Base-by-base conservation (phyloP, 768 basidiomycete species). In the Leccinum uliginosum region DNA sequence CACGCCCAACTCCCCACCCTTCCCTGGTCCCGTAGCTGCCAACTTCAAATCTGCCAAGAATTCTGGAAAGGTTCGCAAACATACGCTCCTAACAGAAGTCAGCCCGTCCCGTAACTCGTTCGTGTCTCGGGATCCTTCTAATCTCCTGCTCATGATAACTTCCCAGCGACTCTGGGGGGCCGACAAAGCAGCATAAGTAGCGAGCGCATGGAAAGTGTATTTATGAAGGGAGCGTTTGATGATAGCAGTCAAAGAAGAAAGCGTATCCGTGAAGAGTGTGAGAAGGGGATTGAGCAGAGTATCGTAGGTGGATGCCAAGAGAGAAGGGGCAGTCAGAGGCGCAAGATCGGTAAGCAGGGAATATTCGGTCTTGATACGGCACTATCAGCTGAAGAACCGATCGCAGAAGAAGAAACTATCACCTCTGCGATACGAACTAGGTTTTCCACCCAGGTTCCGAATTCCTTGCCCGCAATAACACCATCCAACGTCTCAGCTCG, bases 61-160 rank as follows among this genome's bases (percentile, higher is more conserved):
- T 64, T 93, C 91, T 0, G 91, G 91, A 68, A 93, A 93, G 51
- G 87, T 91, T 46, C 91, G 77, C 57, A 93, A 70, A 64, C 89
- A 91, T 1, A 91, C 76, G 1, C 79, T 82, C 14, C 87, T 76
- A 10, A 93, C 73, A 6, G 80, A 73, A 51, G 83, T 81, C 7
- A 89, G 63, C 0, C 83, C 85, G 9, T 93, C 91, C 62, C 83
- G 86, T 47, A 89, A 70, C 62, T 90, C 90, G 61, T 91, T 91
- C 24, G 74, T 73, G 27, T 80, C 80, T 55, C 73, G 75, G 23
- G 73, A 66, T 63, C 75, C 59, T 30, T 80, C 66, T 23, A 80
- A 76, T 53, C 85, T 79, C 12, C 78, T 76, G 3, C 74, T 72
- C 57, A 90, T 76, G 14, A 90, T 64, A 2, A 79, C 80, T 30